These are phyloP conservation scores for Ustulina deusta DNA, from an alignment of 2,329 filamentous ascomycete species.

Conservation along the genomic window DNA sequence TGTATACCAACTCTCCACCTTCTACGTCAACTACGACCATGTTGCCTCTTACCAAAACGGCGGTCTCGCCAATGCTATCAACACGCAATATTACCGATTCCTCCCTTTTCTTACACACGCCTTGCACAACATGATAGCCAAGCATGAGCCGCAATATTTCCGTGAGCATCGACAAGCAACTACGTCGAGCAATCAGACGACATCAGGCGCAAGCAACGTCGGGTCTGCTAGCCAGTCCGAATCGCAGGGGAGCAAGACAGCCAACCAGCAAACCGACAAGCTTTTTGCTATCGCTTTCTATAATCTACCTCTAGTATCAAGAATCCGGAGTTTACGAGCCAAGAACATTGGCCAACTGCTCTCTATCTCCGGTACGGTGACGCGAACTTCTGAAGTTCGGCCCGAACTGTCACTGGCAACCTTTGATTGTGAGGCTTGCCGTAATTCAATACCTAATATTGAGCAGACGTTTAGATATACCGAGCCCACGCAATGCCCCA, in stretches of 20 bases:
- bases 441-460: constrained; percentile 85
- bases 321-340: constrained; percentile 87
- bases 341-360: constrained; percentile 91
- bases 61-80: constrained; percentile 85
- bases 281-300: constrained; percentile 94
- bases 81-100: constrained; percentile 94
- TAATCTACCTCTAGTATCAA: constrained; percentile 87
- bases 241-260: constrained; percentile 76
- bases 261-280: constrained; percentile 96
- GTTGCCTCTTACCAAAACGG: constrained; percentile 81
- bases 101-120: constrained; percentile 90
- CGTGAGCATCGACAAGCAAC: constrained; percentile 89
- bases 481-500: constrained; percentile 95
- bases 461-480: constrained; percentile 99
- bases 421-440: constrained; percentile 90
- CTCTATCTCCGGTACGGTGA: constrained; percentile 96
- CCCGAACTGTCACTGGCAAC: constrained; percentile 93
- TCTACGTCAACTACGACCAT: constrained; percentile 90
- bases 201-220: constrained; percentile 72
- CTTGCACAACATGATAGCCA: constrained; percentile 91
- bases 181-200: constrained; percentile 77
- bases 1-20: constrained; percentile 80
- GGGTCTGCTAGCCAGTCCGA: constrained; percentile 74
- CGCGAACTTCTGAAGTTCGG: constrained; percentile 94
- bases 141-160: constrained; percentile 95